Conservation (phyloP, 805 yeast species). For the Starmera dryadoides region DNA sequence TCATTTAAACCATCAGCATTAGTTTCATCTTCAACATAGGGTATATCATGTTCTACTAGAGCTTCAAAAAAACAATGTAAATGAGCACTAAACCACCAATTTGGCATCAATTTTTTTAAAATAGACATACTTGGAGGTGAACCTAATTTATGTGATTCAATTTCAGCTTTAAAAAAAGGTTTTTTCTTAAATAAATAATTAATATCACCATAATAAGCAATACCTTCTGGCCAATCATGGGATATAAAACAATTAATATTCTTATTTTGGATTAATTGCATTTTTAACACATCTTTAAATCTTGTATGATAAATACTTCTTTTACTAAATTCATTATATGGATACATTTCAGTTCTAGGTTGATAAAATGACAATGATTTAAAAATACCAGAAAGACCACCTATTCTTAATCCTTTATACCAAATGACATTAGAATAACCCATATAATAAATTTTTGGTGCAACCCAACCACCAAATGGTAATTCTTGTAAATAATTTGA, state of each 20-base stretch:
- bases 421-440: conserved; percentile 74
- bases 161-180: conserved; percentile 62
- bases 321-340: conserved; percentile 38
- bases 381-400: conserved; percentile 82
- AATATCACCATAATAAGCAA: conserved; percentile 59
- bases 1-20: background rate
- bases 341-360: conserved; percentile 35
- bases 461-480: conserved; percentile 88
- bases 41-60: conserved; percentile 28
- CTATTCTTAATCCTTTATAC: conserved; percentile 70
- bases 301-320: conserved; percentile 68
- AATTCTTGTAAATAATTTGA: conserved; percentile 69
- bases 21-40: conserved; percentile 27
- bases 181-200: conserved; percentile 44
- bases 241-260: conserved; percentile 53
- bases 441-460: conserved; percentile 77
- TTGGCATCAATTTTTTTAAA: conserved; percentile 49
- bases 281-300: conserved; percentile 47
- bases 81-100: conserved; percentile 85
- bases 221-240: conserved; percentile 94
- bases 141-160: conserved; percentile 56
- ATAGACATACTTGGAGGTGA: conserved; percentile 58
- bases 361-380: conserved; percentile 41
- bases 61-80: conserved; percentile 74
- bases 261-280: conserved; percentile 31